These are phyloP conservation scores for Myochromella boudieri DNA, from an alignment of 768 basidiomycete species.

Conservation along the genomic window DNA sequence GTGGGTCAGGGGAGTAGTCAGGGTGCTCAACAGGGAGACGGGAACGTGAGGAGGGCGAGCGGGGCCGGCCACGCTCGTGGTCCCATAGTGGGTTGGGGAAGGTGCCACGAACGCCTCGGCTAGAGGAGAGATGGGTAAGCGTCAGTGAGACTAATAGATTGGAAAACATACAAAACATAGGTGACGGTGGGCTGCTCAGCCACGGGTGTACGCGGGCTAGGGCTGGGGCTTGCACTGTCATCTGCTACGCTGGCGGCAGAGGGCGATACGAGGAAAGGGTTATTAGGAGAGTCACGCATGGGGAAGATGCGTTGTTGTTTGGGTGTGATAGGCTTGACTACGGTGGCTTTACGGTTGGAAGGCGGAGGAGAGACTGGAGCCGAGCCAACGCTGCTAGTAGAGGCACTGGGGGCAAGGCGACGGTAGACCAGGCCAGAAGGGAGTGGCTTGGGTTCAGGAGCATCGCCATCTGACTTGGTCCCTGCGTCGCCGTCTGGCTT, in stretches of 20 bases:
- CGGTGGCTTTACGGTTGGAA: constrained; percentile 46
- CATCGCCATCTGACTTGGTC: constrained; percentile 23
- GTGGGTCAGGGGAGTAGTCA: constrained; percentile 59
- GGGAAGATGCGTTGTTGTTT: constrained; percentile 21
- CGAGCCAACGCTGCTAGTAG: constrained; percentile 19
- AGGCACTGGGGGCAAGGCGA: constrained; percentile 20
- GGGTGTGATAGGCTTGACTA: constrained; percentile 35
- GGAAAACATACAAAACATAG: constrained; percentile 67
- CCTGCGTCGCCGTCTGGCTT: constrained; percentile 25
- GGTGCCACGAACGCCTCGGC: constrained; percentile 64
- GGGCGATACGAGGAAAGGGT: constrained; percentile 56
- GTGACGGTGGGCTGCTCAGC: constrained; percentile 50
- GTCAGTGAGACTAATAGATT: not conserved
- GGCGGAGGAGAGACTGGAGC: constrained; percentile 68
- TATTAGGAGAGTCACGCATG: constrained; percentile 64
- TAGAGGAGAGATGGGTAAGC: constrained; percentile 23
- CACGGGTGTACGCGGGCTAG: constrained; percentile 33
- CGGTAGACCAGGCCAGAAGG: constrained; percentile 36
- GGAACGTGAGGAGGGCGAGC: constrained; percentile 46
- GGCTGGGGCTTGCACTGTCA: constrained; percentile 32
- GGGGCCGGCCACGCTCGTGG: constrained; percentile 37
- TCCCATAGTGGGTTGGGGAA: constrained; percentile 67
- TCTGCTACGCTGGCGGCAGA: constrained; percentile 30
- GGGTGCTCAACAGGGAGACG: constrained; percentile 61
- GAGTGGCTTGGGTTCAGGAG: constrained; percentile 11